phyloP scores from a whole-genome alignment of 208 protist species.

The Leishmania braziliensis region DNA sequence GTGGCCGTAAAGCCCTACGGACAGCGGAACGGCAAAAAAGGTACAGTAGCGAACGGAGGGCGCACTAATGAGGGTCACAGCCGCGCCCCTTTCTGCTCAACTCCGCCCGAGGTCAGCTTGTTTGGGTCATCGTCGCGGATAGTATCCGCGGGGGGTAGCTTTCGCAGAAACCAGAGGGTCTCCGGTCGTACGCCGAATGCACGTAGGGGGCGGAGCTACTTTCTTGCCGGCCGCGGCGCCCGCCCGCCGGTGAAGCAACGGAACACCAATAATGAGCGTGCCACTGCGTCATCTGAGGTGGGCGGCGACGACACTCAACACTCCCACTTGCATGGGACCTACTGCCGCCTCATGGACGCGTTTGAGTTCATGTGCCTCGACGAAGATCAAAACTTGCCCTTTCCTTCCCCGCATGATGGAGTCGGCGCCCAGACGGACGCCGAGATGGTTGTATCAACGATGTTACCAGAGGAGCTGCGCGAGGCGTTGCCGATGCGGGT shows the following conservation, averaged over 20 bases:
- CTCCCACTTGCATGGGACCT: constrained; percentile 18
- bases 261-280: constrained; percentile 2
- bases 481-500: constrained; percentile 14
- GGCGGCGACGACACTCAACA: constrained; percentile 8
- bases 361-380: constrained; percentile 20
- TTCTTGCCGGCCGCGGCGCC: background rate
- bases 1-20: too few species aligned
- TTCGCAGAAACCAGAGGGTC: too few species aligned
- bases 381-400: constrained; percentile 14
- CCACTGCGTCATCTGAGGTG: background rate
- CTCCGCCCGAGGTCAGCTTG: background rate
- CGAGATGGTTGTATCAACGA: constrained; percentile 19
- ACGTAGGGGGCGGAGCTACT: too few species aligned
- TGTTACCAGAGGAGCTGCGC: constrained; percentile 18
- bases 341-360: constrained; percentile 29
- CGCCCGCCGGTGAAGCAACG: background rate
- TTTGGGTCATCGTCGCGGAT: background rate
- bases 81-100: background rate
- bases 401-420: constrained; percentile 49
- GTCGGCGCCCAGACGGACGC: constrained; percentile 34
- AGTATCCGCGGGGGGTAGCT: background rate
- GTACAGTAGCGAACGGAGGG: too few species aligned
- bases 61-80: too few species aligned
- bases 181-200: background rate
- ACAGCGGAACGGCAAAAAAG: background rate